These are phyloP conservation scores for Cryptococcus hybrid DNA, from an alignment of 1,284 basidiomycete genomes.

Conservation along the genomic window DNA sequence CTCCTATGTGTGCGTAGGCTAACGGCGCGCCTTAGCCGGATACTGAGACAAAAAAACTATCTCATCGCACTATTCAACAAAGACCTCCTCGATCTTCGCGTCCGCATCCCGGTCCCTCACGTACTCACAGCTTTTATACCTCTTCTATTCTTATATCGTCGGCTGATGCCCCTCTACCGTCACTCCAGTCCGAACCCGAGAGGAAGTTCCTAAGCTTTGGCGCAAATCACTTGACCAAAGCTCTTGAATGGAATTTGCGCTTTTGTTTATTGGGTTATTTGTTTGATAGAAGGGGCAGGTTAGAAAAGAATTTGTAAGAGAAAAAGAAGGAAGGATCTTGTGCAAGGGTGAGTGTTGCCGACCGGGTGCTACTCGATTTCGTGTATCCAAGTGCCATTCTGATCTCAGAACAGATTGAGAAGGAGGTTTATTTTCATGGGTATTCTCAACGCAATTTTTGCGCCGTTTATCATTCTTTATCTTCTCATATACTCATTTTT, in stretches of 20 bases:
- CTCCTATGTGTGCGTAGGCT: background rate
- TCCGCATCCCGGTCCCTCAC: slow-evolving; percentile 65
- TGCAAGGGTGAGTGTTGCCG: slow-evolving; percentile 66
- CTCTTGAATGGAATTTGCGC: slow-evolving; percentile 92
- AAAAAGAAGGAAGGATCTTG: slow-evolving; percentile 64
- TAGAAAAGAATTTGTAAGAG: slow-evolving; percentile 83
- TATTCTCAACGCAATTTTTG: slow-evolving; percentile 88
- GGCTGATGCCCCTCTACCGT: slow-evolving; percentile 24
- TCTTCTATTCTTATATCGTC: slow-evolving; percentile 25
- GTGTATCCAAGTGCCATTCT: background rate
- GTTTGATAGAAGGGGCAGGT: slow-evolving; percentile 82
- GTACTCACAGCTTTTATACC: slow-evolving; percentile 36
- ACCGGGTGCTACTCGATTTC: background rate
- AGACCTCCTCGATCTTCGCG: slow-evolving; percentile 81
- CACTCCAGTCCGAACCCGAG: slow-evolving; percentile 16
- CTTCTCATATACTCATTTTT: slow-evolving; percentile 97
- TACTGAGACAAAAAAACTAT: slow-evolving; percentile 97
- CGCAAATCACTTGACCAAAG: slow-evolving; percentile 64
- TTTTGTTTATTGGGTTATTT: slow-evolving; percentile 94
- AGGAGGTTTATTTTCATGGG: slow-evolving; percentile 95
- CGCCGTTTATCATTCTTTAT: slow-evolving; percentile 97
- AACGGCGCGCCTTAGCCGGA: slow-evolving; percentile 56
- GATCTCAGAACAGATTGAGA: slow-evolving; percentile 58
- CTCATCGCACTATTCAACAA: slow-evolving; percentile 98
- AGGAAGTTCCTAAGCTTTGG: slow-evolving; percentile 43